Evolutionary conservation across 2,329 filamentous ascomycete genomes (phyloP).

Genomic region (Metarhizium anisopliae): DNA sequence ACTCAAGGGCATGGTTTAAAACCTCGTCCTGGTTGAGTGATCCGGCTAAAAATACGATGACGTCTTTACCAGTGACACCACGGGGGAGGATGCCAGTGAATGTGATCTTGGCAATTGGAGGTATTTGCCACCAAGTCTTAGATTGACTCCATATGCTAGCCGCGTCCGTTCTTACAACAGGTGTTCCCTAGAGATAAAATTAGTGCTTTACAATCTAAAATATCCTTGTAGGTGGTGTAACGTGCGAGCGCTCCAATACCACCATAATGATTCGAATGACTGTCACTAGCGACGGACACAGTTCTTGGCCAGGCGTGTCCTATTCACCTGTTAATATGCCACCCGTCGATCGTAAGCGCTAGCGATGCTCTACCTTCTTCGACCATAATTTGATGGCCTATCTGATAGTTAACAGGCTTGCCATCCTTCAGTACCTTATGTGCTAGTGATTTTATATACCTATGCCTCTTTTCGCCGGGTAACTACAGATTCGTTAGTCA

Average conservation of each 20-base stretch:
- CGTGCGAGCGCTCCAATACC: conserved; percentile 42
- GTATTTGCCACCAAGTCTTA: conserved; percentile 35
- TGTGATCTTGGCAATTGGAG: conserved; percentile 72
- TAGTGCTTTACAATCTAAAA: neutral
- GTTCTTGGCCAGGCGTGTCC: conserved; percentile 78
- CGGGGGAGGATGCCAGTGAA: conserved; percentile 65
- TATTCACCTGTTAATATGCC: no score
- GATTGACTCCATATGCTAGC: conserved; percentile 59
- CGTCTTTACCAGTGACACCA: conserved; percentile 79
- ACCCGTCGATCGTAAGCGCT: no score
- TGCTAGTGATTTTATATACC: no score
- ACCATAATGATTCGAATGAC: conserved; percentile 77
- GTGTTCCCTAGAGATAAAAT: conserved; percentile 31
- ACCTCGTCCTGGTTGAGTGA: conserved; percentile 76
- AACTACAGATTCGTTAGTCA: no score
- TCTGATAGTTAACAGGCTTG: conserved; percentile 23
- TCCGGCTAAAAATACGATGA: conserved; percentile 82
- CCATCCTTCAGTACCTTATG: no score
- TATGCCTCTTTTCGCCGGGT: no score
- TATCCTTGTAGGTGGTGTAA: neutral
- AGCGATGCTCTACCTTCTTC: conserved; percentile 34
- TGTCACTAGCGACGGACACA: conserved; percentile 68
- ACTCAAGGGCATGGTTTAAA: conserved; percentile 85
- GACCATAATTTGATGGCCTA: conserved; percentile 78
- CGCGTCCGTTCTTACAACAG: conserved; percentile 81